Conservation (phyloP, 257 asterid genomes). For the Solanum gracilifrons region DNA sequence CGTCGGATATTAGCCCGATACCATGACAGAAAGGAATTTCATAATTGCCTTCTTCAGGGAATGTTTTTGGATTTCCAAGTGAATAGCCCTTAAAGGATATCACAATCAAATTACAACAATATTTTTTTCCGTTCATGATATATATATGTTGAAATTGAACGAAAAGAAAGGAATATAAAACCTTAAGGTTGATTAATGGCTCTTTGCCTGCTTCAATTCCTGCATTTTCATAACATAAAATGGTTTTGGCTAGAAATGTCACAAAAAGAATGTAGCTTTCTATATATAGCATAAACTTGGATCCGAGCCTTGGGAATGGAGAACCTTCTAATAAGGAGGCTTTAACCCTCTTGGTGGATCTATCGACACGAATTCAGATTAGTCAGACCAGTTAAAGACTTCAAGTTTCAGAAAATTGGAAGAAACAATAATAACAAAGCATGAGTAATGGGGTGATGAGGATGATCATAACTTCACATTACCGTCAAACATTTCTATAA, state of each 20-base stretch:
- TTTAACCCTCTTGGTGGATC: neutral
- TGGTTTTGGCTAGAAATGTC: neutral
- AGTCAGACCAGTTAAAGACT: neutral
- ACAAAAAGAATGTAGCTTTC: neutral
- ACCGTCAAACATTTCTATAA: too few species aligned
- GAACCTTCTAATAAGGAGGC: neutral
- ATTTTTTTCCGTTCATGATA: neutral
- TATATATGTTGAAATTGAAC: neutral
- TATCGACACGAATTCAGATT: neutral
- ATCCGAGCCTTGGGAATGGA: neutral
- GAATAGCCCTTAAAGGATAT: slow-evolving; percentile 19
- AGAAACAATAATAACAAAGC: neutral
- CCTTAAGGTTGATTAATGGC: slow-evolving; percentile 26
- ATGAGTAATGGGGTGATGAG: neutral
- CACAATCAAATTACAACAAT: neutral
- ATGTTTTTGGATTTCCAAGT: slow-evolving; percentile 21
- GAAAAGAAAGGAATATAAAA: neutral
- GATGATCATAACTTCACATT: too few species aligned
- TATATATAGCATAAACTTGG: neutral
- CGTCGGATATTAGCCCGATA: slow-evolving; percentile 22
- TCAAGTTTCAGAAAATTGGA: neutral
- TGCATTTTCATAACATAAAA: neutral
- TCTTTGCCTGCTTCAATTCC: slow-evolving; percentile 24
- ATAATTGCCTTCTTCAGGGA: neutral
- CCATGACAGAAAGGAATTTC: slow-evolving; percentile 15